Base-by-base conservation (phyloP, 2,329 filamentous ascomycete species). In the Tympanopsis confertula region DNA sequence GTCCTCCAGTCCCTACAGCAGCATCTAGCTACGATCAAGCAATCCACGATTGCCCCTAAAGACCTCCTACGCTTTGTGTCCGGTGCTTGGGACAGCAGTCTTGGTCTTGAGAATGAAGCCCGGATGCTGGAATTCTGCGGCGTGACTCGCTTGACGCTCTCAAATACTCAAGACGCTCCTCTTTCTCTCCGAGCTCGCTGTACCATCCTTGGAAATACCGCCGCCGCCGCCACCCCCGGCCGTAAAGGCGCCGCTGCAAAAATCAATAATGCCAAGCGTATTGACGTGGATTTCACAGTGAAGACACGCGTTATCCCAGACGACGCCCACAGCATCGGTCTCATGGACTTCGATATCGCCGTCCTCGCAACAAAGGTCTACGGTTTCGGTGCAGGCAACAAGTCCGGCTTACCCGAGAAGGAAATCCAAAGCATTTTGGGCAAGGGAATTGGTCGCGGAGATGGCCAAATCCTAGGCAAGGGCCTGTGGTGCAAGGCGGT, bases 111-210 rank as follows among this genome's bases (percentile, higher is more conserved):
- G 37, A 55, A 63, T 40, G 63, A 66, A 43, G 52, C 62, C 26
- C 58, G 57, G 35, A 54, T 62, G 45, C 54, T 66, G 13, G 57
- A 55, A 42, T 61, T 62, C 42, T 59, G 57, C 39, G 63, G 63
- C 20, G 55, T 65, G n/a, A 63, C 61, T 7, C 5, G 39, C 10
- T 50, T 57, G 18, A 50, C 47, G 5, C 47, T 60, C 20, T 47
- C 47, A 1, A 50, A 57, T 12, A 45, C 45, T 4, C 40, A 50
- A 5, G 46, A 47, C 14, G 43, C 44, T 2, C 44, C 49, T 7
- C n/a, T n/a, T 15, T 51, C 45, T 10, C 49, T 62, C 13, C 49
- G 55, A 19, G 54, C 56, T 13, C 49, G 59, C 36, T 63, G 59
- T 43, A 62, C 56, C 4, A 41, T 63, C 10, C 51, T 62, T 13